Base-by-base conservation (phyloP, 805 yeast species). In the Candida tammaniensis region DNA sequence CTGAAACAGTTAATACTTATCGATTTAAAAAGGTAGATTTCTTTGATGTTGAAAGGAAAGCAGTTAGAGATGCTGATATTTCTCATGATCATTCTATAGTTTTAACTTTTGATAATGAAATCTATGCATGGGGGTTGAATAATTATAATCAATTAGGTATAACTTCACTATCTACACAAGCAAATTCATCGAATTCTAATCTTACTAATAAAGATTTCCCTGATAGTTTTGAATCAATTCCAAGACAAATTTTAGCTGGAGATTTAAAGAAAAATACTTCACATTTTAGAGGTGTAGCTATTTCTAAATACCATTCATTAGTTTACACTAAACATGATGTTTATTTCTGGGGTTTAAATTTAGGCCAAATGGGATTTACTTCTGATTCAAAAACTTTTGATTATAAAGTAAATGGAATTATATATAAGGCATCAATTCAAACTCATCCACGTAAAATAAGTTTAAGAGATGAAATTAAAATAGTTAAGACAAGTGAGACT, bases 81-180 rank as follows among this genome's bases (percentile, higher is more conserved):
- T 78, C 87, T 33, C 76, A 78, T 46, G 82, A 83, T 47, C 95
- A 86, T 51, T 64, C 86, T 0, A 47, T 87, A 7, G 82, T 74
- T 0, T 46, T 84, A 14, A 72, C 82, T 0, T 48, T 59, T 0
- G 45, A 57, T 11, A 78, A 78, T 24, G 70, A 70, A n/a, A 61
- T 86, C 1, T 82, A 68, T 42, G 58, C 88, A 0, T 89, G 96
- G 95, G 97, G 97, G 0, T 68, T 77, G 40, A 86, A 86, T 48
- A 64, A 69, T 12, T 70, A 56, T 52, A 73, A 72, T n/a, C 94
- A 85, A 51, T 55, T 86, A 15, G 95, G 95, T 0, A 49, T 47
- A 22, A 44, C 40, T 6, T 45, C 58, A 5, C 24, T 48, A 2
- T 28, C 47, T 5, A 31, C 35, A 7, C 11, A 18, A 5, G 20